phyloP scores from a whole-genome alignment of 2,329 filamentous ascomycete species.

The Incumbomyces delicatus region DNA sequence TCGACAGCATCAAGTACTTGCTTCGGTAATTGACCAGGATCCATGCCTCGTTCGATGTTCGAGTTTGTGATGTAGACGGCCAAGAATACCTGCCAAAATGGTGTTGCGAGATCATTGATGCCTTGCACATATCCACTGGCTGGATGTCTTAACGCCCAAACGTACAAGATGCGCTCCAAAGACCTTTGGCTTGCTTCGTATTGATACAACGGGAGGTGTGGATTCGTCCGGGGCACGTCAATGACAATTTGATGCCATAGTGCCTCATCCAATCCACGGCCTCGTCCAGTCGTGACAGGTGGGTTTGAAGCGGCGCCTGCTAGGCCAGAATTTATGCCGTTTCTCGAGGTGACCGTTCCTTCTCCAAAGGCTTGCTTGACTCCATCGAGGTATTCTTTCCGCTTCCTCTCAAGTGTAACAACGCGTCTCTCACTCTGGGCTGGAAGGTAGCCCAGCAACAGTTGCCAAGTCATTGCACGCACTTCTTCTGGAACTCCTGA shows the following conservation, averaged over 20 bases:
- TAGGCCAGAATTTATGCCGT: slow-evolving; percentile 25
- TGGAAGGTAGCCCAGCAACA: slow-evolving; percentile 87
- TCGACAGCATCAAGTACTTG: slow-evolving; percentile 92
- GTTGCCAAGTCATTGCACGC: slow-evolving; percentile 97
- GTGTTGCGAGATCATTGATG: slow-evolving; percentile 95
- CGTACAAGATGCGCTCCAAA: slow-evolving; percentile 85
- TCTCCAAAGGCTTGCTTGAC: slow-evolving; percentile 60
- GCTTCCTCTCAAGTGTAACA: slow-evolving; percentile 80
- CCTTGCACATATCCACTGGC: slow-evolving; percentile 97
- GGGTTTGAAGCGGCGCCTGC: slow-evolving; percentile 30
- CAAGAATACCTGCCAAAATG: slow-evolving; percentile 96
- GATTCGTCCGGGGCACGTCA: slow-evolving; percentile 90
- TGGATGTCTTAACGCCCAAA: slow-evolving; percentile 95
- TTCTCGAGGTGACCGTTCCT: slow-evolving; percentile 26
- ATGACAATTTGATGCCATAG: slow-evolving; percentile 99
- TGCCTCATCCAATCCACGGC: slow-evolving; percentile 82
- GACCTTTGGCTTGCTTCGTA: slow-evolving; percentile 95
- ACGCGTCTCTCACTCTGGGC: slow-evolving; percentile 93
- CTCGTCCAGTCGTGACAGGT: slow-evolving; percentile 41
- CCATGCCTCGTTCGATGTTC: slow-evolving; percentile 89
- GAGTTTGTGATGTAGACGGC: slow-evolving; percentile 90
- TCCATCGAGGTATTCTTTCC: slow-evolving; percentile 92
- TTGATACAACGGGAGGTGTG: slow-evolving; percentile 86
- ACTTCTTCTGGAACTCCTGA: slow-evolving; percentile 91
- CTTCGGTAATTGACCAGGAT: slow-evolving; percentile 84